Evolutionary conservation across 176 grass and related monocot genomes (phyloP).

Genomic region (Bromus sterilis): DNA sequence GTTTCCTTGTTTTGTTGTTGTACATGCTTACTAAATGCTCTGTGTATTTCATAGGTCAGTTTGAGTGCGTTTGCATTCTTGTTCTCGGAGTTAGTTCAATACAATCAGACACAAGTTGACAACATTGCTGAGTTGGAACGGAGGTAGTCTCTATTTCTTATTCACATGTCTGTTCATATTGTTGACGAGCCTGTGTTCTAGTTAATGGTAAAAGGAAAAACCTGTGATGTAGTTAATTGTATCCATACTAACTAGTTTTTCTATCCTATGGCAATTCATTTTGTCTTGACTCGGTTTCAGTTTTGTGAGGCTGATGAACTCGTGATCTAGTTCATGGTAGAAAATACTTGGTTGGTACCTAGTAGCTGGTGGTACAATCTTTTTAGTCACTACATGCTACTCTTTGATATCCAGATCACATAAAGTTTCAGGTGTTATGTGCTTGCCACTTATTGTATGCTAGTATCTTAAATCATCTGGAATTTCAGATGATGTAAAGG

Average conservation of each 20-base stretch:
- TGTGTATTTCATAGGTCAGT: conserved; percentile 63
- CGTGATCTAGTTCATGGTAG: no score
- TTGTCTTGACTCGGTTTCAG: neutral
- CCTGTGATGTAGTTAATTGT: neutral
- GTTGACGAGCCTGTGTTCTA: neutral
- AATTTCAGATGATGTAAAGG: neutral
- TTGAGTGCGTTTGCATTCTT: conserved; percentile 96
- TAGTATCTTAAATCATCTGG: neutral
- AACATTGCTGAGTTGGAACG: conserved; percentile 93
- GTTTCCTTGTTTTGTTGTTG: neutral
- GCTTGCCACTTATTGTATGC: neutral
- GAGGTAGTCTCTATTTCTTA: conserved; percentile 38
- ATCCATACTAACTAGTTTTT: neutral
- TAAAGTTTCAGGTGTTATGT: neutral
- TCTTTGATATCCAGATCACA: neutral
- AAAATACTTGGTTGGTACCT: neutral
- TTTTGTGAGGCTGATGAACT: no score
- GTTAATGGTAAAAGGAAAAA: neutral
- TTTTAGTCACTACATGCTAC: neutral
- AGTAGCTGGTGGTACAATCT: neutral
- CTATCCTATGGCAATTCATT: neutral
- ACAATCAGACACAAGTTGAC: conserved; percentile 98
- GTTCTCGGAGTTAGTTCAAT: conserved; percentile 95
- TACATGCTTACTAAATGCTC: conserved; percentile 13
- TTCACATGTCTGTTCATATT: neutral